Evolutionary conservation across 2,329 filamentous ascomycete genomes (phyloP).

Genomic region (Colletotrichum agaves): DNA sequence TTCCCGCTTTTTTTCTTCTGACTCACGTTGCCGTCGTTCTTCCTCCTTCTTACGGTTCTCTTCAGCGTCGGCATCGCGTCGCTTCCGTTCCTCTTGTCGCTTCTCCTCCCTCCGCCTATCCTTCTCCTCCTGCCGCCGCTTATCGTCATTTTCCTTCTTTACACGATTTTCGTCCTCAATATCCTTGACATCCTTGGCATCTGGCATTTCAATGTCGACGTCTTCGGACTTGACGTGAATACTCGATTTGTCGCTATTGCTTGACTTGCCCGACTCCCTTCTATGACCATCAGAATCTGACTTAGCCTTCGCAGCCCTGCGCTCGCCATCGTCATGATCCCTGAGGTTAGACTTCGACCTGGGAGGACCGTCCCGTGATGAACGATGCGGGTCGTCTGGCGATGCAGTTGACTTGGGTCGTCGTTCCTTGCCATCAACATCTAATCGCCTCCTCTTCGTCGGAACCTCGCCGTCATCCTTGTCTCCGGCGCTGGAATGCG

Average conservation of each 20-base stretch:
- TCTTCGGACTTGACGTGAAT: slow-evolving; percentile 70
- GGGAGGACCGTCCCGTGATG: slow-evolving; percentile 26
- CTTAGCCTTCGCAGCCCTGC: slow-evolving; percentile 46
- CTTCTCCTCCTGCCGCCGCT: slow-evolving; percentile 46
- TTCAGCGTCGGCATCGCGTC: slow-evolving; percentile 48
- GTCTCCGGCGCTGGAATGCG: slow-evolving; percentile 61
- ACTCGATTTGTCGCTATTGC: slow-evolving; percentile 56
- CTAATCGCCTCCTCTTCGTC: slow-evolving; percentile 67
- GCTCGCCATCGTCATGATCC: slow-evolving; percentile 54
- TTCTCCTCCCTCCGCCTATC: slow-evolving; percentile 38
- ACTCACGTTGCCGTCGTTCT: slow-evolving; percentile 35
- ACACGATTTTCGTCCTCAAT: slow-evolving; percentile 44
- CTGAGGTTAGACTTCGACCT: slow-evolving; percentile 48
- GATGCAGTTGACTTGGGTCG: slow-evolving; percentile 55
- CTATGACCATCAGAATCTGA: slow-evolving; percentile 51
- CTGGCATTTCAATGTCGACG: slow-evolving; percentile 65
- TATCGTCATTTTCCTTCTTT: slow-evolving; percentile 51
- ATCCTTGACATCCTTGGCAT: slow-evolving; percentile 51
- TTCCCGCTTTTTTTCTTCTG: slow-evolving; percentile 34
- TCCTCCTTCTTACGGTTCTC: slow-evolving; percentile 47
- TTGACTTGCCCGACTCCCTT: slow-evolving; percentile 54
- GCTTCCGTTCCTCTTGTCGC: slow-evolving; percentile 40
- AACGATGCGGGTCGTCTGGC: slow-evolving; percentile 55
- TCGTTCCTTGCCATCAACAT: slow-evolving; percentile 63
- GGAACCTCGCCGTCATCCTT: slow-evolving; percentile 64